Base-by-base conservation (phyloP, 768 basidiomycete species). In the Galerina marginata region DNA sequence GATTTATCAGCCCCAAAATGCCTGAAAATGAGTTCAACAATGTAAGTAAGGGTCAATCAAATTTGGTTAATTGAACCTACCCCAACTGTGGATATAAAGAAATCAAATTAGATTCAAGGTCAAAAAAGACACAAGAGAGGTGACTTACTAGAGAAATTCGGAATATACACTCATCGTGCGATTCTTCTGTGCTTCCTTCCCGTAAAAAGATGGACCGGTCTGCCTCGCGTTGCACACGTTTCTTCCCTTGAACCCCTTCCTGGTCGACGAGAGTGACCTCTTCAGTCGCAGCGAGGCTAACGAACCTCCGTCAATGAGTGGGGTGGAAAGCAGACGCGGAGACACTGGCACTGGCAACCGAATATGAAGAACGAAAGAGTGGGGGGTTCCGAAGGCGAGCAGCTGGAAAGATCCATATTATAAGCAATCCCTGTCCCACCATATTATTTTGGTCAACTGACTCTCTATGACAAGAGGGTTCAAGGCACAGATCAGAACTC, bases 1-100 rank as follows among this genome's bases (percentile, higher is more conserved):
- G 61, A 33, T 68, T 68, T 9, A 66, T 44, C 20, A 64, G 37
- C 2, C 61, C 63, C 49, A 68, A 39, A 10, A 59, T 49, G 23
- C 61, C 67, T 68, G 49, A 15, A 40, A 39, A 7, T 33, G 2
- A 20, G 39, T 33, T 33, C 6, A 39, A 7, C 14, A 53, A 9
- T 14, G 23, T 37, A n/a, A 54, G 26, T 6, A 49, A 37, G 37
- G 4, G 20, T 7, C 11, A 47, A 16, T 14, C 12, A 40, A 48
- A 20, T 11, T 16, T 33, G 12, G 36, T 39, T 33, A n/a, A 42
- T n/a, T 15, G 9, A 44, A 38, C 62, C 23, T 53, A 63, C 62
- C 62, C 62, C 62, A 63, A 25, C 62, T 63, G 20, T 36, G 14
- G 9, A 43, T 7, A 33, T 4, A 2, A 55, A n/a, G 54, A 26